Evolutionary conservation across 352 stramenopile genomes (phyloP), one percentile per base, ranked within the genome.

Genomic region (Pythium scleroteichum): DNA sequence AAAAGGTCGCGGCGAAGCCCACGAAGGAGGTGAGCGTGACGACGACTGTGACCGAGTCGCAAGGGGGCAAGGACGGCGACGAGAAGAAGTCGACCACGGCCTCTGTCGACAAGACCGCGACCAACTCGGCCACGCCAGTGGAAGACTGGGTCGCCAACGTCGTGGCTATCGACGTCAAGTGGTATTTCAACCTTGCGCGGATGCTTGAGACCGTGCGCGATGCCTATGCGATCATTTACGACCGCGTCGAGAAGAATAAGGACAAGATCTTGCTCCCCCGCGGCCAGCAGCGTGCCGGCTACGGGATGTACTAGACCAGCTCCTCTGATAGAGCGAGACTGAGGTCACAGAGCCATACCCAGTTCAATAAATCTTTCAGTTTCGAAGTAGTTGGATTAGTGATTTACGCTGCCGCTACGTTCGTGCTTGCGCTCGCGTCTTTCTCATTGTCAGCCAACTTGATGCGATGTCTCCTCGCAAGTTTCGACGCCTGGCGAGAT

Each of bases 81-180:
- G 79, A 88, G 64, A 81, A 86, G 46, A 94, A 91, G 75, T 75
- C 69, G 35, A 77, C 88, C 39, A 84, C 67, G 20, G 62, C 76
- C 49, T 71, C 69, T 41, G 71, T 85, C 49, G 79, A 87, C 50
- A 91, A 91, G 62, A 68, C 80, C 60, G 78, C 71, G 35, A 54
- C 63, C 26, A 76, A 64, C 9, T 32, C 53, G 35, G 68, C 59
- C 19, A 51, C 62, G 8, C 73, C 72, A 0, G 64, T 71, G 3
- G 69, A 86, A 23, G 85, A 94, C 54, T 80, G 78, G 50, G 22
- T 87, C n/a, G 76, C 82, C 19, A 69, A 87, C 33, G 69, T 92
- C 49, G 77, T 90, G 17, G 82, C 85, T 33, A 53, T 95, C 17
- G 85, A 95, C 51, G 58, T 95, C 59, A 93, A 95, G 73, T 95